Conservation (phyloP, 78 protist species). For the Dictyostelium intermedium region DNA sequence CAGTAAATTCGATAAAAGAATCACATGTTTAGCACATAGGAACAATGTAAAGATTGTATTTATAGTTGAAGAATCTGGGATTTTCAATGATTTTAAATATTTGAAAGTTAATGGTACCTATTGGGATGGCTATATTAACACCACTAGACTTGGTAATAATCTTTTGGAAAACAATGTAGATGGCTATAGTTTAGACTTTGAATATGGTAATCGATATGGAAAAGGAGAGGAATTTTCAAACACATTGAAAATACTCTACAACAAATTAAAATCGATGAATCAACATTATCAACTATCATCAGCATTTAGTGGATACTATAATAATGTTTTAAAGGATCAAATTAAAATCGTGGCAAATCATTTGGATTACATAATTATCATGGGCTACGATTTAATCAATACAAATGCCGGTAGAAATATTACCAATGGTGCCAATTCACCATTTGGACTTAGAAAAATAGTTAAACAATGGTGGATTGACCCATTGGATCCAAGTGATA, state of each 20-base stretch:
- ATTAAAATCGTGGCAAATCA: background rate
- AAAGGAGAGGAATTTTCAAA: background rate
- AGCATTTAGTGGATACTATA: background rate
- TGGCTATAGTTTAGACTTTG: background rate
- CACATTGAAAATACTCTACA: background rate
- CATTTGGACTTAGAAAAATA: background rate
- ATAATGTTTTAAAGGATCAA: background rate
- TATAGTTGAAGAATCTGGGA: background rate
- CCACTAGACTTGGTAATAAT: background rate
- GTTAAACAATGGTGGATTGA: background rate
- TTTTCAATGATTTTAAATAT: background rate
- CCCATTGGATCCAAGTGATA: background rate
- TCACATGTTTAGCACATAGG: background rate
- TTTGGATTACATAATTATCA: background rate
- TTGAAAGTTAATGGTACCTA: background rate
- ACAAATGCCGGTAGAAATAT: background rate
- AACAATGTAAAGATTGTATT: background rate
- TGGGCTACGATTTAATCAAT: background rate
- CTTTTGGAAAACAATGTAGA: background rate
- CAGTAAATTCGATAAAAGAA: background rate
- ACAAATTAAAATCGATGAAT: background rate
- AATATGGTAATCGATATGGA: background rate
- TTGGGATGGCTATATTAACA: background rate
- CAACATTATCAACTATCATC: background rate
- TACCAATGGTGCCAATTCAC: background rate